A percentile compares a stretch with the other conserved stretches of the same genome.
phyloP scores from a whole-genome alignment of 2,329 filamentous ascomycete genomes.

The Colletotrichum filicis region DNA sequence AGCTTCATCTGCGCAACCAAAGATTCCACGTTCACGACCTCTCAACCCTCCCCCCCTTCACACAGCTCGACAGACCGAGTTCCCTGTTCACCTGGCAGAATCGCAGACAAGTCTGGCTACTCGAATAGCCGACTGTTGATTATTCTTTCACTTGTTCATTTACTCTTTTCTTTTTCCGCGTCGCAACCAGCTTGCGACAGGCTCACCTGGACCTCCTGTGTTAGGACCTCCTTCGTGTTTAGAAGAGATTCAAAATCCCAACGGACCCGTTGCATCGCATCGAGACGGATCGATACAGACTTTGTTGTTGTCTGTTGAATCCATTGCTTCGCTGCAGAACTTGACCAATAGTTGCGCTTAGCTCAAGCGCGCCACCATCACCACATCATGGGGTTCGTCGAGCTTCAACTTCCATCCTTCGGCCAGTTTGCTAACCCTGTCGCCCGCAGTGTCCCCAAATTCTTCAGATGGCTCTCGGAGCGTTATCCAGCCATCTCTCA shows the following conservation, averaged over 20 bases:
- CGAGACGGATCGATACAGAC: constrained; percentile 5
- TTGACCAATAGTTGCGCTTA: constrained; percentile 16
- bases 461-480: constrained; percentile 99
- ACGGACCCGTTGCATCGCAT: not conserved
- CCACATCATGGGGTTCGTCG: constrained; percentile 44
- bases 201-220: constrained; percentile 24
- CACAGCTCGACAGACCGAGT: constrained; percentile 37
- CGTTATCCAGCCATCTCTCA: constrained; percentile 98
- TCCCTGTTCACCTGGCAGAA: constrained; percentile 37
- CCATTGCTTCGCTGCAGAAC: not conserved
- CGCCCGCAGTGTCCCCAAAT: constrained; percentile 76
- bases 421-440: constrained; percentile 13
- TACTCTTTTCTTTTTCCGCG: constrained; percentile 23
- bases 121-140: constrained; percentile 20
- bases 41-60: constrained; percentile 26
- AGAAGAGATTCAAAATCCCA: not conserved
- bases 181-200: constrained; percentile 32
- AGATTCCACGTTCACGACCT: constrained; percentile 11
- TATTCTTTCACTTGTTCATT: constrained; percentile 34
- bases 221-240: constrained; percentile 30
- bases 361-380: constrained; percentile 24
- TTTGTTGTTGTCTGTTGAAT: not conserved
- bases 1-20: constrained; percentile 31
- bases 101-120: constrained; percentile 21
- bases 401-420: not conserved